Evolutionary conservation across 2,329 filamentous ascomycete genomes (phyloP).

Genomic region (Pseudopyricularia javanii): DNA sequence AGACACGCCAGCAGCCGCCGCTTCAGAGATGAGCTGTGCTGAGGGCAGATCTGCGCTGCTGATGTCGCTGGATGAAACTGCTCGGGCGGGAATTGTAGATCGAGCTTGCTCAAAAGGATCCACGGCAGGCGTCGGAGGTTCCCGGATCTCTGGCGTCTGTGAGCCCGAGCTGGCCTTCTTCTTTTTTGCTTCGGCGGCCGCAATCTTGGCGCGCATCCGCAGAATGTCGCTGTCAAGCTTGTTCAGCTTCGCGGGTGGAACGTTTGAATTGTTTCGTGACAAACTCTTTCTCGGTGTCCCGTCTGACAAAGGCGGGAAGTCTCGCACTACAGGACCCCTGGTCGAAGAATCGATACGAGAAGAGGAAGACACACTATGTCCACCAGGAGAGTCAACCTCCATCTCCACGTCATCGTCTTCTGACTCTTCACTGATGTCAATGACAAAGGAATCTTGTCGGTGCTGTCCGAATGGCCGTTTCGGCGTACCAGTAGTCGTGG

Average conservation of each 20-base stretch:
- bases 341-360: slow-evolving; percentile 17
- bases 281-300: slow-evolving; percentile 10
- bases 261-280: background rate
- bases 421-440: slow-evolving; percentile 67
- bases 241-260: background rate
- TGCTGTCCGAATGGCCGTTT: slow-evolving; percentile 54
- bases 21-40: slow-evolving; percentile 12
- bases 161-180: slow-evolving; percentile 18
- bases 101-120: slow-evolving; percentile 2
- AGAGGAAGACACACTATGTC: slow-evolving; percentile 21
- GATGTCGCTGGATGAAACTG: slow-evolving; percentile 10
- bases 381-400: slow-evolving; percentile 47
- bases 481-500: slow-evolving; percentile 20
- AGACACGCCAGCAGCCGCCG: slow-evolving; percentile 12
- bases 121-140: slow-evolving; percentile 16
- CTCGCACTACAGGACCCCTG: slow-evolving; percentile 26
- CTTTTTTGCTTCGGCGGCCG: slow-evolving; percentile 44
- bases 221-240: slow-evolving; percentile 32
- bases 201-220: slow-evolving; percentile 45
- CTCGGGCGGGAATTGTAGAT: slow-evolving; percentile 4
- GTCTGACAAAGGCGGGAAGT: slow-evolving; percentile 30
- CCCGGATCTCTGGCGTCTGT: slow-evolving; percentile 8
- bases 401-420: slow-evolving; percentile 54
- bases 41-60: slow-evolving; percentile 10
- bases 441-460: slow-evolving; percentile 55